phyloP scores from a whole-genome alignment of 2,329 filamentous ascomycete species.

The Metarhizium album region DNA sequence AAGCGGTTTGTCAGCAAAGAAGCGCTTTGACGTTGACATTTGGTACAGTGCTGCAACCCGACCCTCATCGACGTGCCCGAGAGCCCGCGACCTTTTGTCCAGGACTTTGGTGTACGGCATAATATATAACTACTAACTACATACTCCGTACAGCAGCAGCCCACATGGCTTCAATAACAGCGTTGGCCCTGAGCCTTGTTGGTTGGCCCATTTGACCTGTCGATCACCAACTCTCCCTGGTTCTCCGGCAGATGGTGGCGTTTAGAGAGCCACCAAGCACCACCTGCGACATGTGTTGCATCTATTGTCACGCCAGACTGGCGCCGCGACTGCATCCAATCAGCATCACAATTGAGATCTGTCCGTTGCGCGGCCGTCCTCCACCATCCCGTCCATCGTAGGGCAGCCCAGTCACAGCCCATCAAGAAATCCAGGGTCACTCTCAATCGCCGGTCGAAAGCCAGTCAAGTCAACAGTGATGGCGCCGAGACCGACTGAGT shows the following conservation, averaged over 20 bases:
- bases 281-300: background rate
- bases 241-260: background rate
- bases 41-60: no score
- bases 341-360: background rate
- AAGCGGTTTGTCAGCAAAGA: background rate
- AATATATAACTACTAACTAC: no score
- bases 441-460: background rate
- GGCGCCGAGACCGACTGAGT: background rate
- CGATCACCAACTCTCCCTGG: background rate
- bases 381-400: background rate
- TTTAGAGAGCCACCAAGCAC: background rate
- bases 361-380: background rate
- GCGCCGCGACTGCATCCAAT: background rate
- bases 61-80: no score
- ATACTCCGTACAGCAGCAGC: no score
- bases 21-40: no score
- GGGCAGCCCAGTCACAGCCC: constrained; percentile 1
- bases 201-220: background rate
- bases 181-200: background rate
- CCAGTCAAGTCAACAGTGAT: no score
- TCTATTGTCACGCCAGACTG: background rate
- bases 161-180: no score
- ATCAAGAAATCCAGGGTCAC: background rate
- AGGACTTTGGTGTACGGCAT: no score
- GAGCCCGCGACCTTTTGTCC: no score